Evolutionary conservation across 495 filamentous ascomycete genomes (phyloP), one percentile per base, ranked within the genome.

Genomic region (Eremomyces bilateralis): DNA sequence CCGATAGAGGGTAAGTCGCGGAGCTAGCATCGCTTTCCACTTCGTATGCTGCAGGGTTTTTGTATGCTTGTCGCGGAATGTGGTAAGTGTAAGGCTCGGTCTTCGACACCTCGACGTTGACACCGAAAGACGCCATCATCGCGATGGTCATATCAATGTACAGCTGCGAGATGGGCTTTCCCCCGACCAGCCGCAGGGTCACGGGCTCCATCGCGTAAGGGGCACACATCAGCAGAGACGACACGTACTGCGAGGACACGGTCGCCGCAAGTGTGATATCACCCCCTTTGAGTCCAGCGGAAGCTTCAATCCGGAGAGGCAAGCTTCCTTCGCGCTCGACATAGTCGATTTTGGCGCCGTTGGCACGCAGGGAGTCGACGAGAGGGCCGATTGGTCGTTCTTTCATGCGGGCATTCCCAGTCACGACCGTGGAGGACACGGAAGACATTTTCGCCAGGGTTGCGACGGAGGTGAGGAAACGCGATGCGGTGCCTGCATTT

Each of bases 91-190:
- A 71, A 33, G 76, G 68, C 42, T 91, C 77, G 3, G 63, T 72
- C 15, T 62, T 57, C 2, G 78, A 80, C 51, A 66, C 69, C 35
- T 67, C 56, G 21, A 94, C 85, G 21, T 74, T 52, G 34, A 95
- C 71, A 25, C 88, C 88, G 48, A 99, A 99, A 3, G 73, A 67
- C 21, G 73, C 66, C 88, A 99, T 99, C 84, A 99, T 95, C 15
- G 81, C 68, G 11, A 80, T 84, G 12, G 88, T 99, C 84, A 99
- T 94, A 45, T 95, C 83, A 49, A 95, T 95, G 48, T 99, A 99
- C 12, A 75, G 75, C 52, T 94, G 82, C 1, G 85, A 94, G 41
- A 95, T 93, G 2, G 85, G 84, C 57, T 90, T 92, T 35, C 83
- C 88, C 27, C 85, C 85, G 27, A 93, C 76, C 30, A 99, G 60